These are phyloP conservation scores for Viola odorata DNA, from an alignment of 345 rosid species.

Conservation along the genomic window DNA sequence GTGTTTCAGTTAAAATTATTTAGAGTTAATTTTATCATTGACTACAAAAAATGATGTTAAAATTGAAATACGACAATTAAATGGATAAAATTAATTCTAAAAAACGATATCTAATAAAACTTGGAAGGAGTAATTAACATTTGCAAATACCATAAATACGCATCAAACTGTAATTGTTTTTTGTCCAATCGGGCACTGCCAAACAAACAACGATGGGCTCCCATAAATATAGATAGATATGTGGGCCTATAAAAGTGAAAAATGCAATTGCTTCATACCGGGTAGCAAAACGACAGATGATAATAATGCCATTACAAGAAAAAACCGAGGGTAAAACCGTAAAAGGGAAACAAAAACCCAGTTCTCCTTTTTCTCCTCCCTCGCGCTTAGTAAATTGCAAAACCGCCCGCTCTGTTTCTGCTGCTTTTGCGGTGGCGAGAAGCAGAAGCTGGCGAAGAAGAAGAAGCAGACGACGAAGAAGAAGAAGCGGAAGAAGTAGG, in stretches of 20 bases:
- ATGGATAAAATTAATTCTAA: no score
- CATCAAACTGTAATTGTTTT: background rate
- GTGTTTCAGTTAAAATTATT: no score
- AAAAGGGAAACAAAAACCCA: slow-evolving; percentile 3
- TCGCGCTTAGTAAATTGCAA: slow-evolving; percentile 29
- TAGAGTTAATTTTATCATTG: no score
- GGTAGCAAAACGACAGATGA: slow-evolving; percentile 27
- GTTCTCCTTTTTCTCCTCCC: slow-evolving; percentile 15
- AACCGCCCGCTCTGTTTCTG: slow-evolving; percentile 58
- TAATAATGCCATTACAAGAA: slow-evolving; percentile 25
- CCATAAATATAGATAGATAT: slow-evolving; percentile 7
- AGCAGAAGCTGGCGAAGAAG: slow-evolving; percentile 18
- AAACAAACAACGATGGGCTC: background rate
- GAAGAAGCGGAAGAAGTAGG: slow-evolving; percentile 27
- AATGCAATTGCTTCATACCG: slow-evolving; percentile 27
- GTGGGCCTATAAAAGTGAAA: slow-evolving; percentile 15
- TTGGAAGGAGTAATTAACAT: no score
- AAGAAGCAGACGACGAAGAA: slow-evolving; percentile 22
- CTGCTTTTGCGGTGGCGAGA: slow-evolving; percentile 37
- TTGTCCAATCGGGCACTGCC: background rate
- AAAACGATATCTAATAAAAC: no score
- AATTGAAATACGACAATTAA: no score
- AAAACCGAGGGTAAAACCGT: slow-evolving; percentile 29
- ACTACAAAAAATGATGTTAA: no score
- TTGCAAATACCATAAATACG: background rate